Conservation (phyloP, 345 rosid genomes). For the Brassica carinata region DNA sequence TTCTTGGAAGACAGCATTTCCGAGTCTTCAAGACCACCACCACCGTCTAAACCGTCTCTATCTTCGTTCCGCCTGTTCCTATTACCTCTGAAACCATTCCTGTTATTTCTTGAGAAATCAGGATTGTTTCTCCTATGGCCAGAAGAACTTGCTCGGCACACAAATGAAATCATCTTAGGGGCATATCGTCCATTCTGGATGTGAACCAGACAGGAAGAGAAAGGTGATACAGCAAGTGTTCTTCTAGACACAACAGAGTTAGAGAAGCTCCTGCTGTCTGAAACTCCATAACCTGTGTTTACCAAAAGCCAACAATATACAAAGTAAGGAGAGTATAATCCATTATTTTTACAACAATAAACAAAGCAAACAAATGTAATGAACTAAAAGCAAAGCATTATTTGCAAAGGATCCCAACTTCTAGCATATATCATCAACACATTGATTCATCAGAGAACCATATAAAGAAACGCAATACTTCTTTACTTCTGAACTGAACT, state of each 20-base stretch:
- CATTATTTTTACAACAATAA: neutral
- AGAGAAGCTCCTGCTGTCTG: conserved; percentile 48
- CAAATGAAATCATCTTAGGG: conserved; percentile 43
- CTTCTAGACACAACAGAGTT: conserved; percentile 54
- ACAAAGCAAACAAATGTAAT: neutral
- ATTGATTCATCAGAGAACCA: neutral
- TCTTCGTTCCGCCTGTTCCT: conserved; percentile 67
- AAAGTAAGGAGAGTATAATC: neutral
- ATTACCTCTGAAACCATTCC: conserved; percentile 52
- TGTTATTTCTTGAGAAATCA: conserved; percentile 65
- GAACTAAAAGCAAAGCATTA: neutral
- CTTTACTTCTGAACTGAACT: too few species aligned
- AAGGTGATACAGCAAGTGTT: conserved; percentile 41
- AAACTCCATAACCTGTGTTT: conserved; percentile 55
- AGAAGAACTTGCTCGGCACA: conserved; percentile 60
- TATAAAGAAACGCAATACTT: too few species aligned
- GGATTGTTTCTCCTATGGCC: conserved; percentile 67
- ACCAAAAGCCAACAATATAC: conserved; percentile 7
- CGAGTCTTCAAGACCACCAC: conserved; percentile 52
- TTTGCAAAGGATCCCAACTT: neutral
- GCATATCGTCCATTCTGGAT: conserved; percentile 42
- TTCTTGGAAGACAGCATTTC: conserved; percentile 57
- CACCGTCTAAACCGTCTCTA: conserved; percentile 47
- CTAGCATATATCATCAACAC: neutral
- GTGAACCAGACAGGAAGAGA: conserved; percentile 38